These are phyloP conservation scores for Penicillium turbatum DNA, from an alignment of 495 filamentous ascomycete genomes.

Conservation along the genomic window DNA sequence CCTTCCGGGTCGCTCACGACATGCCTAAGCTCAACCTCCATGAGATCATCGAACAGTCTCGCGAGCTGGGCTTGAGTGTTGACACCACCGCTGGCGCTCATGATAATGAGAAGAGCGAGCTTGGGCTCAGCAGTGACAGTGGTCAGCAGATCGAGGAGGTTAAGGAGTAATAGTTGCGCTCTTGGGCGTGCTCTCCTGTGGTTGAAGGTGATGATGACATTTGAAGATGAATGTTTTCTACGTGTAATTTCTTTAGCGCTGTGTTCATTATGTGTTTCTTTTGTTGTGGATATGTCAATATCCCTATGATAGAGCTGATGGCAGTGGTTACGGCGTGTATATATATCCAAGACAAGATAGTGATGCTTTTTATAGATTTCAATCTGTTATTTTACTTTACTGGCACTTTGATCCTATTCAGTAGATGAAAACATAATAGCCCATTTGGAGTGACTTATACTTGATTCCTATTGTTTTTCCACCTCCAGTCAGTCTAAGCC, in stretches of 20 bases:
- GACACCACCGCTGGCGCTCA: slow-evolving; percentile 9
- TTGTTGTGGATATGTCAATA: background rate
- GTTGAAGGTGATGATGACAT: background rate
- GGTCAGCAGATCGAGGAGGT: too few relatives aligned
- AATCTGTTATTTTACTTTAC: background rate
- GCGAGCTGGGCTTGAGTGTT: slow-evolving; percentile 24
- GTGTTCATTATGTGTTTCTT: too few relatives aligned
- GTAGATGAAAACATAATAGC: too few relatives aligned
- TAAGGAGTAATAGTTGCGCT: too few relatives aligned
- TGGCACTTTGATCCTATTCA: too few relatives aligned
- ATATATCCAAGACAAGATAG: background rate
- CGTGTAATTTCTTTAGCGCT: background rate
- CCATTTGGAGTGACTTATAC: too few relatives aligned
- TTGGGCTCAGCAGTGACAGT: slow-evolving; percentile 26
- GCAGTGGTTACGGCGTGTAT: background rate
- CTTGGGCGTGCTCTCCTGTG: background rate
- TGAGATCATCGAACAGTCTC: slow-evolving; percentile 28
- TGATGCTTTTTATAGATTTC: background rate
- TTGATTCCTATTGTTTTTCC: too few relatives aligned
- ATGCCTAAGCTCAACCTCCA: slow-evolving; percentile 36
- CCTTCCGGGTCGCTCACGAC: slow-evolving; percentile 30
- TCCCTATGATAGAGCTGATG: background rate
- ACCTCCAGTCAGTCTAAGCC: too few relatives aligned
- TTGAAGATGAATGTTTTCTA: background rate
- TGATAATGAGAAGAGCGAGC: slow-evolving; percentile 28